Evolutionary conservation across 352 stramenopile genomes (phyloP), one percentile per base, ranked within the genome.

Genomic region (Pythium rishiriense): DNA sequence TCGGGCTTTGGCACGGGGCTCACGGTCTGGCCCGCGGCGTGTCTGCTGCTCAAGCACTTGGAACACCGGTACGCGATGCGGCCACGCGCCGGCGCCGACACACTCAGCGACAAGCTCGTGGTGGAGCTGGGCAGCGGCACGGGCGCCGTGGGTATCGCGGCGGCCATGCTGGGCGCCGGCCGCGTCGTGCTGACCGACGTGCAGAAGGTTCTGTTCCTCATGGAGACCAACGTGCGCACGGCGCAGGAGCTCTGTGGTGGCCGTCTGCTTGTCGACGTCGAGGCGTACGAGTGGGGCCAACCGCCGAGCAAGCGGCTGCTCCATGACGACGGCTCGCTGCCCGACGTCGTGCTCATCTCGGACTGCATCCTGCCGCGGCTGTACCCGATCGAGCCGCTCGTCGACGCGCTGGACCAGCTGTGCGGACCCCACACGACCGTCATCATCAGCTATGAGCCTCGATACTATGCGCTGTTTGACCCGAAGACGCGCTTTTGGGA

Each of bases 361-460:
- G 95, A 99, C 70, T 98, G 95, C 72, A 96, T 99, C 26, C 66
- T 99, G 7, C 96, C 96, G n/a, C 88, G 97, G 33, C 71, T 99
- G 28, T 99, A 98, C 74, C 94, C 96, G 0, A 97, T 99, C 52
- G 92, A 97, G 56, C 95, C 96, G 2, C 85, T 98, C 25, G 91
- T 98, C 8, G 79, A 90, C 28, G 94, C 90, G 11, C 80, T 98
- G 41, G 79, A 85, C 43, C 71, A 85, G 29, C 80, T 98, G 28
- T 74, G 66, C 14, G 63, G 66, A 26, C 28, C 69, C 0, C 66
- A 82, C 22, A 91, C 85, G 14, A 77, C 48, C 0, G 74, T 94
- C 24, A 59, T 97, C 39, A 88, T 97, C 56, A 95, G 87, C 29
- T 97, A 93, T 69, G 91, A 97, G 64, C 78, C 96, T 45, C 82